Base-by-base conservation (phyloP, 352 stramenopile genomes). In the Pythium vanterpoolii region DNA sequence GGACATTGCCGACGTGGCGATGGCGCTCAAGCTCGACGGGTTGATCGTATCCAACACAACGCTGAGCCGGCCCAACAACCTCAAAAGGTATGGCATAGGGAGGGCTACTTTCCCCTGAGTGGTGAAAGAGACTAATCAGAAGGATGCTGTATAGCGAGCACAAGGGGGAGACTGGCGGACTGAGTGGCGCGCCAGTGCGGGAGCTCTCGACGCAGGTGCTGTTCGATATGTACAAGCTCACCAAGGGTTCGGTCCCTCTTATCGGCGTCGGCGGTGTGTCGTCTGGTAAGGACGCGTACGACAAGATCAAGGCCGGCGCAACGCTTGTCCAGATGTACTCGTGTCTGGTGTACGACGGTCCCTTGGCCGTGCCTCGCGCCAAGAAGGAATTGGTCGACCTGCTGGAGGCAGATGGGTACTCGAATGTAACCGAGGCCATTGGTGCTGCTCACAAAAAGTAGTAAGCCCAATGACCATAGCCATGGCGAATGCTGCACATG, bases 31-130 rank as follows among this genome's bases (percentile, higher is more conserved):
- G 24, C 66, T 99, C 19, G 96, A 99, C 67, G 96, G 97, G 0
- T 74, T 99, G 27, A 97, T 99, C 43, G 89, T 99, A 4, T 97
- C 83, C 45, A 99, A 99, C 79, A 99, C 97, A 23, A 99, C 96
- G 14, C 77, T 98, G 21, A 83, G 82, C 33, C 83, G 96, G 18
- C 96, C 96, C 0, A 69, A 87, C 23, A 77, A 79, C 7, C 66
- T 98, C 2, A 72, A 89, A 52, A 93, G 77, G 77, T 87, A 27
- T 40, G 23, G n/a, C n/a, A 26, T 26, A 45, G 48, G 16, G 7
- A 8, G 40, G 18, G 3, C 55, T 8, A 18, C 4, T 44, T 18
- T 39, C 27, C 9, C 33, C 8, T n/a, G n/a, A 16, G 3, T 19
- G 9, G 18, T 53, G 28, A 53, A 1, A 18, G 14, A 42, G 9